These are phyloP conservation scores for Hymenoscyphus infarciens DNA, from an alignment of 2,329 filamentous ascomycete genomes.

Conservation along the genomic window DNA sequence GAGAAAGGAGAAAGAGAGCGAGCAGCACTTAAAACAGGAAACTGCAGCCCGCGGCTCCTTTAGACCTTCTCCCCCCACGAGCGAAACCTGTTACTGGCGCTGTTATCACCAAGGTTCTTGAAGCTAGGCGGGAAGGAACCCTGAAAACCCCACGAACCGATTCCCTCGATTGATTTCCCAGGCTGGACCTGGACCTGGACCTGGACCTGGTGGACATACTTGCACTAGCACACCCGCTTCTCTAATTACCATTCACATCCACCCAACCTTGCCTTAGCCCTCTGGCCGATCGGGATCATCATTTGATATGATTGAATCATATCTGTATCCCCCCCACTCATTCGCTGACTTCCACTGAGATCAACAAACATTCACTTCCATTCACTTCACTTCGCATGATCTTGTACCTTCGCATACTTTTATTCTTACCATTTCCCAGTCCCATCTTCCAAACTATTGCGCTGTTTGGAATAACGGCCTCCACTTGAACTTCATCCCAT, in stretches of 20 bases:
- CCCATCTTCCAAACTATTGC: background rate
- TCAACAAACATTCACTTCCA: slow-evolving; percentile 3
- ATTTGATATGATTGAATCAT: slow-evolving; percentile 5
- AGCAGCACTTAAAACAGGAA: background rate
- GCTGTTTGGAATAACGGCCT: background rate
- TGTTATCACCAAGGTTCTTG: background rate
- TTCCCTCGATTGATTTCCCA: background rate
- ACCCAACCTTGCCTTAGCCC: background rate
- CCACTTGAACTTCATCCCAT: background rate
- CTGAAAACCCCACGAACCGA: background rate
- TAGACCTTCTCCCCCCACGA: background rate
- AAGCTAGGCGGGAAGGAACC: background rate
- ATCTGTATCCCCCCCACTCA: background rate
- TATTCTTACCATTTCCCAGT: background rate
- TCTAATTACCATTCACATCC: background rate
- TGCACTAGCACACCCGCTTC: background rate
- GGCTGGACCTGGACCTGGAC: slow-evolving; percentile 2
- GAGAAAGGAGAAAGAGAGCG: background rate
- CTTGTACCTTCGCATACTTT: slow-evolving; percentile 1
- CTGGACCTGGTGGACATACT: too few species aligned
- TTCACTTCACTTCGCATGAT: background rate
- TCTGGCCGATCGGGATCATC: background rate
- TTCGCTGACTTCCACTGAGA: background rate
- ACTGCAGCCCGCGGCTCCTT: background rate
- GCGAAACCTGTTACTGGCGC: slow-evolving; percentile 1